Evolutionary conservation across 2,329 filamentous ascomycete species (phyloP).

Genomic region (Periconia sp.): DNA sequence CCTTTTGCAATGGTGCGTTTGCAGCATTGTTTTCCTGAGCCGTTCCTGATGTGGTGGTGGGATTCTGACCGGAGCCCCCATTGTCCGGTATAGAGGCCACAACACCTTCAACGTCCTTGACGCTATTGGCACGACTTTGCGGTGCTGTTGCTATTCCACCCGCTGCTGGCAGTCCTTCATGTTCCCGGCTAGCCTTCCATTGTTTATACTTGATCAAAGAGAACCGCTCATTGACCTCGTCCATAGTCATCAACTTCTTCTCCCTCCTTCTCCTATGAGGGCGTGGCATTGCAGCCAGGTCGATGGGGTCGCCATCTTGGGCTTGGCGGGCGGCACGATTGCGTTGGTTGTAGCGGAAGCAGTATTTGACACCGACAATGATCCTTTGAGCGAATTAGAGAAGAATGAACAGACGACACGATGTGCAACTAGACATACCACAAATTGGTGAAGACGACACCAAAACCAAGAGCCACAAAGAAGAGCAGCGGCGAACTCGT

Average conservation of each 20-base stretch:
- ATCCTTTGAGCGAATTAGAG: constrained; percentile 66
- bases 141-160: constrained; percentile 76
- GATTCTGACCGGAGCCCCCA: constrained; percentile 33
- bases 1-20: constrained; percentile 26
- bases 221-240: constrained; percentile 97
- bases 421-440: constrained; percentile 66
- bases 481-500: constrained; percentile 80
- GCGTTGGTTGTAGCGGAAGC: constrained; percentile 95
- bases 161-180: constrained; percentile 77
- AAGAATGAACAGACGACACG: background rate
- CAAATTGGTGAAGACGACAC: constrained; percentile 97
- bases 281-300: constrained; percentile 79
- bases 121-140: constrained; percentile 70
- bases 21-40: constrained; percentile 52
- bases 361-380: constrained; percentile 99
- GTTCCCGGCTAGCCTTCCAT: constrained; percentile 83
- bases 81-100: constrained; percentile 31
- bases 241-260: constrained; percentile 99
- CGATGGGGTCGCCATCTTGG: constrained; percentile 81
- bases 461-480: constrained; percentile 94
- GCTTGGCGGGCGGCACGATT: constrained; percentile 76
- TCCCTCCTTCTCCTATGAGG: constrained; percentile 85
- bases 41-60: constrained; percentile 43
- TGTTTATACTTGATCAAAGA: constrained; percentile 95
- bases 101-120: constrained; percentile 64